Evolutionary conservation across 257 asterid species (phyloP).

Genomic region (Solanum stenotomum): DNA sequence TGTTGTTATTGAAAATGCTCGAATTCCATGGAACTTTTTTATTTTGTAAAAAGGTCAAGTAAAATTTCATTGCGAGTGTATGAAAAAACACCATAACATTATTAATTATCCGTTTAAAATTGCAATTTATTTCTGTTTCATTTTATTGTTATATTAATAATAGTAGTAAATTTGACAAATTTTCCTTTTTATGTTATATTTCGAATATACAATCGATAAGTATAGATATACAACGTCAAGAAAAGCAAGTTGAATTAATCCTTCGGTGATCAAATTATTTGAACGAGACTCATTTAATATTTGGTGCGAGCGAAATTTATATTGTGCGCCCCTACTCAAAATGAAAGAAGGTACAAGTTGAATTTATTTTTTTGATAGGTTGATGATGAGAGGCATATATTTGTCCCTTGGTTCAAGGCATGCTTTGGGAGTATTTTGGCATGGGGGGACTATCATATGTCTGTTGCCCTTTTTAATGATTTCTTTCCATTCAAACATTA

Average conservation of each 20-base stretch:
- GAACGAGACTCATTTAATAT: background rate
- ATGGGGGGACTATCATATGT: background rate
- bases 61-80: background rate
- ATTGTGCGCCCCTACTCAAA: fast-evolving
- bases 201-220: too few species aligned
- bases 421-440: background rate
- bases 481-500: slow-evolving; percentile 13
- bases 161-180: too few species aligned
- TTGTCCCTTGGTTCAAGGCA: background rate
- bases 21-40: background rate
- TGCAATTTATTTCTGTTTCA: background rate
- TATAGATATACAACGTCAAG: background rate
- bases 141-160: too few species aligned
- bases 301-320: background rate
- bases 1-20: background rate
- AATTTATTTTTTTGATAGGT: background rate
- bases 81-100: background rate
- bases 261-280: background rate
- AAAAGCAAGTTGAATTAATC: background rate
- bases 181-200: background rate
- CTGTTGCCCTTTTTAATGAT: slow-evolving; percentile 20
- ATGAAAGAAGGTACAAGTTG: background rate
- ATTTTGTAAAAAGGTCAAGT: too few species aligned
- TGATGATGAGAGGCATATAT: background rate
- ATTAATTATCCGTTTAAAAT: background rate